Evolutionary conservation across 352 stramenopile genomes (phyloP).

Genomic region (Phytophthora pinifolia): DNA sequence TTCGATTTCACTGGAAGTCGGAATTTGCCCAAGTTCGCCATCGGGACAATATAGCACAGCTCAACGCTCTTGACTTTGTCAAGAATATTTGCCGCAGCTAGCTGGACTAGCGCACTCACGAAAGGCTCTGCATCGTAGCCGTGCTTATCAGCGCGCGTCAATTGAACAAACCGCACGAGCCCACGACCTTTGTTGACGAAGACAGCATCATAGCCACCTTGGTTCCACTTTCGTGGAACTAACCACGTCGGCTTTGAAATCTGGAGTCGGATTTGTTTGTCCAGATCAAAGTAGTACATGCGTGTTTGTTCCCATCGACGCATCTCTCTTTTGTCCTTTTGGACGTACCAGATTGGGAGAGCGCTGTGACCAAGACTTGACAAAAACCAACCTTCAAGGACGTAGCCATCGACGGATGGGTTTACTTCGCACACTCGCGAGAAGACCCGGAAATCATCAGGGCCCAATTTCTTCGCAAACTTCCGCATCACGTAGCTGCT

Average conservation of each 20-base stretch:
- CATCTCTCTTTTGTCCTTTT: not conserved
- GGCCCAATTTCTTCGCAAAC: not conserved
- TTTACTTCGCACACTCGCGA: not conserved
- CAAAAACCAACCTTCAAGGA: slow-evolving; percentile 3
- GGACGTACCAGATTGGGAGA: not conserved
- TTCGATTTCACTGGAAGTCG: not conserved
- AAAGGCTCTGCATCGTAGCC: not conserved
- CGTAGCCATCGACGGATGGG: not conserved
- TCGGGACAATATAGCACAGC: slow-evolving; percentile 5
- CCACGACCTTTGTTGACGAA: not conserved
- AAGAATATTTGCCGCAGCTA: not conserved
- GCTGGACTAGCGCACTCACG: not conserved
- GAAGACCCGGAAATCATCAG: not conserved
- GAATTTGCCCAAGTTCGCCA: not conserved
- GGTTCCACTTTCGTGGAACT: not conserved
- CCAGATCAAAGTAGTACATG: slow-evolving; percentile 2
- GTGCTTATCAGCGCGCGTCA: not conserved
- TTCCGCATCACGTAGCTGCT: slow-evolving; percentile 2
- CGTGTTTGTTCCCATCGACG: not conserved
- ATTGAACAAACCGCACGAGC: not conserved
- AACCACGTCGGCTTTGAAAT: not conserved
- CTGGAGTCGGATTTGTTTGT: not conserved
- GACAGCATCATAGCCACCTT: slow-evolving; percentile 6
- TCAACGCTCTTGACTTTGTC: not conserved
- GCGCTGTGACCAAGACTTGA: not conserved